These are phyloP conservation scores for Wickerhamiella lipophila DNA, from an alignment of 805 yeast species.

Conservation along the genomic window DNA sequence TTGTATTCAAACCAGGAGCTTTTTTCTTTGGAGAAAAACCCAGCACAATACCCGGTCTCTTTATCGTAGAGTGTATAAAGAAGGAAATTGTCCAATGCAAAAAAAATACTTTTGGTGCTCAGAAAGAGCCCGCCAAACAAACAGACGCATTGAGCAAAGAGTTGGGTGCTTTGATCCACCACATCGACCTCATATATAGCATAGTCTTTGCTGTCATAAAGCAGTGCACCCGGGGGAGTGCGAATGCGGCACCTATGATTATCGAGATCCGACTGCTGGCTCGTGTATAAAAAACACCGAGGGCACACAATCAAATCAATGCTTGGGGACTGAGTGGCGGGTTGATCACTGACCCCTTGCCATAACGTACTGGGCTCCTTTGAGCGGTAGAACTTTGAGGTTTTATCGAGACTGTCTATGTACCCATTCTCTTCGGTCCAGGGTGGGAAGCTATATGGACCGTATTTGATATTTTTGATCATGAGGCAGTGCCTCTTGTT, in stretches of 20 bases:
- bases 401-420: slow-evolving; percentile 34
- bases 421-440: slow-evolving; percentile 86
- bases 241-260: slow-evolving; percentile 34
- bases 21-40: slow-evolving; percentile 82
- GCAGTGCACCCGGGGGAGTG: slow-evolving; percentile 48
- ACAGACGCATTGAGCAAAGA: slow-evolving; percentile 73
- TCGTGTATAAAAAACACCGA: slow-evolving; percentile 71
- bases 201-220: slow-evolving; percentile 46
- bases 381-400: slow-evolving; percentile 20
- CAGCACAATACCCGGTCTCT: slow-evolving; percentile 44
- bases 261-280: slow-evolving; percentile 33
- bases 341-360: slow-evolving; percentile 14
- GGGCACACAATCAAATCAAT: slow-evolving; percentile 65
- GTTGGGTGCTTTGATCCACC: slow-evolving; percentile 33
- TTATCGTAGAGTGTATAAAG: slow-evolving; percentile 44
- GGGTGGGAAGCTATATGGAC: slow-evolving; percentile 54
- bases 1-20: slow-evolving; percentile 63
- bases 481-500: slow-evolving; percentile 23
- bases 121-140: slow-evolving; percentile 78
- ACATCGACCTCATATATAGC: slow-evolving; percentile 62
- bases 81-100: slow-evolving; percentile 64
- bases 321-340: slow-evolving; percentile 21
- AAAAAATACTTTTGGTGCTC: slow-evolving; percentile 80
- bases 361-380: slow-evolving; percentile 20
- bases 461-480: slow-evolving; percentile 53